Base-by-base conservation (phyloP, 2,329 filamentous ascomycete genomes). In the Calonectria hawksworthii region DNA sequence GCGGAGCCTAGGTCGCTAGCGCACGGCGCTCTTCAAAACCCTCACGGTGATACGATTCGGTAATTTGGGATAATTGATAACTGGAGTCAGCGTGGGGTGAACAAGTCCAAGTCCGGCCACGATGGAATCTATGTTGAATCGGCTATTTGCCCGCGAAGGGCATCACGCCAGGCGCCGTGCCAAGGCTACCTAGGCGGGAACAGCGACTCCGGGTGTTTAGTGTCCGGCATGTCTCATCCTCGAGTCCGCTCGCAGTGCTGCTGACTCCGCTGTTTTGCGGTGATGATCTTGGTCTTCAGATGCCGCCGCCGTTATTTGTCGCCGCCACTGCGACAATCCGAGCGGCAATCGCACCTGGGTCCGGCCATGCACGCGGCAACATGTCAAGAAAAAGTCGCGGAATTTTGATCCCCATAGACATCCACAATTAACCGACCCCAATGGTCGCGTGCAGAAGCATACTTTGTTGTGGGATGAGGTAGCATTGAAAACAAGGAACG, bases 121-220 rank as follows among this genome's bases (percentile, higher is more conserved):
- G 71, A 67, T 56, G 73, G 73, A 72, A 59, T 32, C 54, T 41
- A 36, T 47, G 61, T 47, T 50, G 56, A 64, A 66, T 69, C 68
- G 69, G 68, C 59, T 51, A 64, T 41, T 70, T 65, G 68, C 61
- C 59, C 30, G 70, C 59, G 52, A 54, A 70, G 21, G 64, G 64
- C n/a, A 74, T 75, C 75, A 75, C 70, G 75, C 68, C 74, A 77
- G 74, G 61, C 66, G 44, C 32, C 52, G 51, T 36, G 70, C 69
- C 74, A 74, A 65, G 71, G 68, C 74, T 69, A 23, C 21, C 44
- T 4, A 64, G 65, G 47, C 61, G 59, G 50, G 74, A 74, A 41
- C 65, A 51, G 26, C 44, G 38, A 70, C n/a, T 73, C 72, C 70
- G 73, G 63, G 65, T 73, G 30, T 63, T 54, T 61, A 69, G 50